phyloP scores from a whole-genome alignment of 768 basidiomycete genomes.

The Russula dissimulans region DNA sequence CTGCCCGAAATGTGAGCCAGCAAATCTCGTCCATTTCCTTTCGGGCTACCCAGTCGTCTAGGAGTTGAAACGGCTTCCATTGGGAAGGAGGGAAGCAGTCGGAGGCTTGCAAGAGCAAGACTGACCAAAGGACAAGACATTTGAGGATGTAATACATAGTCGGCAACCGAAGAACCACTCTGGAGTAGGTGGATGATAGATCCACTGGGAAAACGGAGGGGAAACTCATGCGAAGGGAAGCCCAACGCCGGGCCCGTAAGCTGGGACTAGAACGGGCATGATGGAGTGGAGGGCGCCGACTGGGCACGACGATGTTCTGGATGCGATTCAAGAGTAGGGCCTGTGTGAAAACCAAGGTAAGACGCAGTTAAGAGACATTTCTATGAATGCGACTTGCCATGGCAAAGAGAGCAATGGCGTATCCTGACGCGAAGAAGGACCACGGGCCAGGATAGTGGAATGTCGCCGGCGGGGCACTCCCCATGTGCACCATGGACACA shows the following conservation, averaged over 20 bases:
- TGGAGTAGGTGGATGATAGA: slow-evolving; percentile 48
- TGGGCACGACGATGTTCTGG: slow-evolving; percentile 68
- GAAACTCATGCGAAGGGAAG: slow-evolving; percentile 24
- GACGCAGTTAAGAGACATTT: neutral
- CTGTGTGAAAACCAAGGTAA: slow-evolving; percentile 27
- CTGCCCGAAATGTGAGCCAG: slow-evolving; percentile 64
- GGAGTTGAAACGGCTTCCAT: slow-evolving; percentile 26
- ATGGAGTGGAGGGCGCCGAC: slow-evolving; percentile 32
- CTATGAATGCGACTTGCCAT: slow-evolving; percentile 37
- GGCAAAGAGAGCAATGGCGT: slow-evolving; percentile 54
- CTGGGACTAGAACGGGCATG: slow-evolving; percentile 20
- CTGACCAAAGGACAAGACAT: slow-evolving; percentile 47
- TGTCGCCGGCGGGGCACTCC: slow-evolving; percentile 10
- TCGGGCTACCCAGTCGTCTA: slow-evolving; percentile 38
- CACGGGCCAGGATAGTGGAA: slow-evolving; percentile 47
- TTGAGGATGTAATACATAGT: slow-evolving; percentile 53
- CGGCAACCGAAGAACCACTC: slow-evolving; percentile 51
- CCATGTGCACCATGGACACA: neutral
- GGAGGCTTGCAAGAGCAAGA: slow-evolving; percentile 51
- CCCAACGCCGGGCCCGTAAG: slow-evolving; percentile 18
- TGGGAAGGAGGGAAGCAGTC: slow-evolving; percentile 31
- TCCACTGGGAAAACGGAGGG: slow-evolving; percentile 52
- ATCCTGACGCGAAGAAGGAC: slow-evolving; percentile 67
- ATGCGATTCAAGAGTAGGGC: slow-evolving; percentile 65
- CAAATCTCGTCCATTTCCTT: slow-evolving; percentile 56